These are phyloP conservation scores for Hypoxylon crocopeplum DNA, from an alignment of 495 filamentous ascomycete genomes.

Conservation along the genomic window DNA sequence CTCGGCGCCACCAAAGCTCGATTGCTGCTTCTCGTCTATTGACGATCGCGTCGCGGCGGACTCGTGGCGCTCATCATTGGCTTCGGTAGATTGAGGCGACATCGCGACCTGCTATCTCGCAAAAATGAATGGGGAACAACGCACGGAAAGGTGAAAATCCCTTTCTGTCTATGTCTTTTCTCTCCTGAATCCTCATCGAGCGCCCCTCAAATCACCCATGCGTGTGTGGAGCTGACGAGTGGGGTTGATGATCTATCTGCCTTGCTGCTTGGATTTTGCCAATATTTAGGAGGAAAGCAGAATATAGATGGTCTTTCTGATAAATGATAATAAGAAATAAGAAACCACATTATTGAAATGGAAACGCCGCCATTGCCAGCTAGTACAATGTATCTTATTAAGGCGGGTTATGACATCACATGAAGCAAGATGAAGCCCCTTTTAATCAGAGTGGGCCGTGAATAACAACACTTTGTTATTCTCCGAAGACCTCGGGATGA, in stretches of 20 bases:
- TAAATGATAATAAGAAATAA: too few relatives aligned
- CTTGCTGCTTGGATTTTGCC: slow-evolving; percentile 8
- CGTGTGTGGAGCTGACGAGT: slow-evolving; percentile 7
- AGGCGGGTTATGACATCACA: slow-evolving; percentile 26
- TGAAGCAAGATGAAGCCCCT: slow-evolving; percentile 10
- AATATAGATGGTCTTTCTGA: too few relatives aligned
- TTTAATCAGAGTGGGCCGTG: slow-evolving; percentile 13
- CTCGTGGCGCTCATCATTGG: too few relatives aligned
- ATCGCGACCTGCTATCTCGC: not conserved
- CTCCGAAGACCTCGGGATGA: slow-evolving; percentile 23
- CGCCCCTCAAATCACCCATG: not conserved
- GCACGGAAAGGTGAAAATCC: not conserved
- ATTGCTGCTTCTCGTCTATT: slow-evolving; percentile 17
- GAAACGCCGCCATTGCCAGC: too few relatives aligned
- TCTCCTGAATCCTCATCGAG: not conserved
- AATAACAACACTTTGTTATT: slow-evolving; percentile 16
- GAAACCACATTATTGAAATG: too few relatives aligned
- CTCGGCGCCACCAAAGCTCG: slow-evolving; percentile 4
- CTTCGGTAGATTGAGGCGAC: slow-evolving; percentile 4
- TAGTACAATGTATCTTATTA: too few relatives aligned
- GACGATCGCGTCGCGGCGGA: not conserved
- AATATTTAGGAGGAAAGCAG: not conserved
- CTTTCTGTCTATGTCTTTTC: not conserved
- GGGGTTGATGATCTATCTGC: slow-evolving; percentile 20
- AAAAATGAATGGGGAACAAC: not conserved